Evolutionary conservation across 148 eudicot genomes (phyloP), one percentile per base, ranked within the genome.

Genomic region (Amaranthus hypochondriacus): DNA sequence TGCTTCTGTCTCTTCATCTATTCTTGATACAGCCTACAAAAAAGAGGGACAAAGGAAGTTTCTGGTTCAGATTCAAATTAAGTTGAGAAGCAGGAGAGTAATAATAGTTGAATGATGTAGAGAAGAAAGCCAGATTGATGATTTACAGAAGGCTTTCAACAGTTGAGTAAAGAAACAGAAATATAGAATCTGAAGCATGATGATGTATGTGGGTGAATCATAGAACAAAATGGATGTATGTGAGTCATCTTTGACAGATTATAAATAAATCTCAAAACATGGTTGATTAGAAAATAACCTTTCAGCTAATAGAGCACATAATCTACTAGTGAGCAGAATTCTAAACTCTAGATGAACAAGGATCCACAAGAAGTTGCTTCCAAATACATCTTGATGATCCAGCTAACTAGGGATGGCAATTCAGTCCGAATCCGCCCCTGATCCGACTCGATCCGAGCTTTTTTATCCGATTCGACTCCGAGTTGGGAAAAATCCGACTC

Each of bases 21-120:
- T 91, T 88, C 96, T 85, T 80, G 85, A 78, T 81, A 80, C 79
- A 62, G 82, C 90, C 96, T 87, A 90, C 97, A 89, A 78, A 88
- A 81, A 88, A 81, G 79, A 82, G 77, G 81, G 74, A 77, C 82
- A 81, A 82, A 84, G 81, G 82, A 79, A 70, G 60, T 76, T 13
- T 74, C 76, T 71, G 72, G 66, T 79, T 82, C 84, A 84, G 81
- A 76, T 76, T 82, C 84, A 84, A 79, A 76, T 76, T 82, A 76
- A 75, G 80, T 65, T 48, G 71, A 71, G 65, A 59, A 50, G 46
- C 49, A 76, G 49, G 70, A 66, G 18, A 73, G 50, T 15, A 56
- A 82, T 64, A 52, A 64, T 62, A 68, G 75, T 48, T 74, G 72
- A 77, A 71, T 53, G 48, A 56, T 60, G 70, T 59, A 13, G 48